Evolutionary conservation across 352 stramenopile species (phyloP), one percentile per base, ranked within the genome.

Genomic region (Blastocystis sp.): DNA sequence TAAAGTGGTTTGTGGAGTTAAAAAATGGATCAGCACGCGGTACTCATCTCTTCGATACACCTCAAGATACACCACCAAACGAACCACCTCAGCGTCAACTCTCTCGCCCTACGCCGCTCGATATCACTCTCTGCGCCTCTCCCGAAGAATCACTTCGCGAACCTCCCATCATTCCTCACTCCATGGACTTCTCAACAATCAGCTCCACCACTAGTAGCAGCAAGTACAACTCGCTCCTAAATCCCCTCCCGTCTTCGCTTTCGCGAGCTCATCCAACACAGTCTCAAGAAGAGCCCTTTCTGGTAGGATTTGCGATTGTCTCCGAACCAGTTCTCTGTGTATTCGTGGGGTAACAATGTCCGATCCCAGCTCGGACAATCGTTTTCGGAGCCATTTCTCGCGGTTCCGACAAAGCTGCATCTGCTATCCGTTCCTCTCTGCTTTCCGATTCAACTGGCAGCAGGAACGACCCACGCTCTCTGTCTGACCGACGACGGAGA

Each of bases 401-500:
- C 68, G 7, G 30, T 26, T 65, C 70, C 70, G 20, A 47, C 50
- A 9, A 34, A 24, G 20, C 34, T 63, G 45, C 13, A 26, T 11
- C 20, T 45, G 50, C 5, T 47, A 1, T 78, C 66, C 18, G 34
- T 20, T 7, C 66, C 66, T 55, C n/a, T 13, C n/a, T 45, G 26
- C 3, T 81, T 81, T 34, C 70, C 70, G 3, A 45, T 81, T 13
- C 50, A 41, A 8, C 13, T 88, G 24, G 47, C 47, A 4, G 26
- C 64, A 18, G 76, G 76, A 41, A 63, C 24, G 8, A 53, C 34
- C 9, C 64, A 88, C 47, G 37, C 41, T 62, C 76, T 88, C 64
- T 73, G 59, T 88, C 54, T 91, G 8, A 59, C 64, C 47, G 45
- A 64, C 59, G 59, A 87, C 3, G 89, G 78, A 3, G 37, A 82